phyloP scores from a whole-genome alignment of 495 filamentous ascomycete species.

The Aspergillus saccharolyticus region DNA sequence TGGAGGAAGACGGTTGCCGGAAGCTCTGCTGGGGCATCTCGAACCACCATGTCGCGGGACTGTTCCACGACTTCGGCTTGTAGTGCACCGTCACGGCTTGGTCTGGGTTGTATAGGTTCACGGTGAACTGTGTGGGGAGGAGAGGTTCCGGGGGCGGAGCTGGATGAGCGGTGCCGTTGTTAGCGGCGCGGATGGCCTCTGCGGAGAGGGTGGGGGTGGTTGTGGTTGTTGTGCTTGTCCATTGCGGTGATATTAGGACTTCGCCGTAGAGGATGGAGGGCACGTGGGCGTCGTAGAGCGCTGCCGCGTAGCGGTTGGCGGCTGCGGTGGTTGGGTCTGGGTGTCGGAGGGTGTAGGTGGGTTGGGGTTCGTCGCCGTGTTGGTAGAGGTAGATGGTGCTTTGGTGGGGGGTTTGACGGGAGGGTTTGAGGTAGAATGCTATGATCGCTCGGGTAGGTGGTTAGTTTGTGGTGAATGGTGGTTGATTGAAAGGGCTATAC shows the following conservation, averaged over 20 bases:
- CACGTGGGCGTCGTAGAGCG: conserved; percentile 77
- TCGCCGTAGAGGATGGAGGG: conserved; percentile 82
- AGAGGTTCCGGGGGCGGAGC: conserved; percentile 65
- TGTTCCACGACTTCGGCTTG: conserved; percentile 70
- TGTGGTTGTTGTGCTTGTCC: too few relatives aligned
- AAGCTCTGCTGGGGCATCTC: conserved; percentile 87
- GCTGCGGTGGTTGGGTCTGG: conserved; percentile 66
- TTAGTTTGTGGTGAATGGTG: conserved; percentile 9
- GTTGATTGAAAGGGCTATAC: conserved; percentile 19
- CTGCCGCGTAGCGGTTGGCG: conserved; percentile 79
- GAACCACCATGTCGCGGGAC: conserved; percentile 80
- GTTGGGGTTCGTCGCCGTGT: conserved; percentile 70
- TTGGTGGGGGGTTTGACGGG: conserved; percentile 45
- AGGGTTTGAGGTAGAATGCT: conserved; percentile 62
- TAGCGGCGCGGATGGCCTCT: conserved; percentile 72
- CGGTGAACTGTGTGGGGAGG: conserved; percentile 68
- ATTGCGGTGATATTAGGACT: conserved; percentile 77
- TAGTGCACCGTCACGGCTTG: conserved; percentile 69
- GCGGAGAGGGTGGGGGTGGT: conserved; percentile 74
- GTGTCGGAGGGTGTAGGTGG: conserved; percentile 73
- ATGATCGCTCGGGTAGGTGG: conserved; percentile 11
- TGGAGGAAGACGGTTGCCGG: conserved; percentile 66
- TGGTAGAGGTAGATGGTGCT: conserved; percentile 67
- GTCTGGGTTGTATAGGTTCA: conserved; percentile 94
- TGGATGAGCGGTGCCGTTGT: conserved; percentile 62